Evolutionary conservation across 257 asterid genomes (phyloP), one percentile per base, ranked within the genome.

Genomic region (Paulownia fortunei): DNA sequence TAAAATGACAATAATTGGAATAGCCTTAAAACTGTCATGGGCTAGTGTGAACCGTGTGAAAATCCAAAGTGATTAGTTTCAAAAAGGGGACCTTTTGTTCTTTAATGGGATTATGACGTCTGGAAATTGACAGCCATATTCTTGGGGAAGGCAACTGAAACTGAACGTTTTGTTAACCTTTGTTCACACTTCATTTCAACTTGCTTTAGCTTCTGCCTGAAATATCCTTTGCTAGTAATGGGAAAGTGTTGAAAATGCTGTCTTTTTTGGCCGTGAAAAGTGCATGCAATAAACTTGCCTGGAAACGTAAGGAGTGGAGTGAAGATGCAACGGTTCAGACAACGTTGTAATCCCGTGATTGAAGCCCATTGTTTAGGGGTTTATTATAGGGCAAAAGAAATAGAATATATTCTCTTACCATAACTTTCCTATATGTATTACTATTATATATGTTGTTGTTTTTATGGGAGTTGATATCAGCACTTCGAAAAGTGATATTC

Each of bases 31-130:
- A 23, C 1, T 15, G 69, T 69, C 26, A 15, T 51, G 76, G 51
- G 76, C 21, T 60, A 8, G 80, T 68, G 83, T 81, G 82, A 81
- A 77, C 51, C 8, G 49, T 37, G 70, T 37, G 82, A 70, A 44
- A 15, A 54, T 37, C 39, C 24, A 54, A 70, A 68, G 44, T 62
- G 73, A 44, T 67, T 46, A 36, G 8, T 69, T 64, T 47, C 9
- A 16, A 41, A 56, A 73, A 58, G 44, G 42, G 49, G 42, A 0
- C 5, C 71, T 47, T 52, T 34, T 62, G 21, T 72, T 54, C 55
- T 19, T 36, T 42, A 55, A 51, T 76, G 71, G 16, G 72, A 71
- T 55, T 19, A 34, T 46, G 76, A 70, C 75, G 32, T 27, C 8
- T 69, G 37, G 62, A 63, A 41, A 37, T 55, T 3, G 71, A 71